A percentile compares a stretch with the other conserved stretches of the same genome.
Conservation (phyloP, 345 rosid genomes). For the Camelina hispida region DNA sequence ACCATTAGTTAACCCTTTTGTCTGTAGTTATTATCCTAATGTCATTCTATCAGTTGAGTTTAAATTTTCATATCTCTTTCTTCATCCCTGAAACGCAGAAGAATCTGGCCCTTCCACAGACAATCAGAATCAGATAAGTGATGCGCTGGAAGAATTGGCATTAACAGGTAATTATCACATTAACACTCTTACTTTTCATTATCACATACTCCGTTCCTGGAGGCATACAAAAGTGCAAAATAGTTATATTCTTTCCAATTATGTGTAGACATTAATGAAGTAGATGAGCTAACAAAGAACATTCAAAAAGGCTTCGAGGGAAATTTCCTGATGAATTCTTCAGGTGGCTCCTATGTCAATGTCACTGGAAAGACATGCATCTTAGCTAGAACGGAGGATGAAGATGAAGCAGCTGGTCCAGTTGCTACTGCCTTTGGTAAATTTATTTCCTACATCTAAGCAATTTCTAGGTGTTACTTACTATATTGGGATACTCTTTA, state of each 20-base stretch:
- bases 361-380: neutral
- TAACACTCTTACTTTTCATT: slow-evolving; percentile 5
- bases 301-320: neutral
- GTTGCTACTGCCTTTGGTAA: slow-evolving; percentile 26
- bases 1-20: neutral
- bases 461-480: neutral
- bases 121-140: neutral
- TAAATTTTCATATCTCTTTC: neutral
- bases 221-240: neutral
- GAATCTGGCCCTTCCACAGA: neutral
- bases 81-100: slow-evolving; percentile 9
- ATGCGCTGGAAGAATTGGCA: neutral
- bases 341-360: slow-evolving; percentile 5
- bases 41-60: neutral
- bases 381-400: slow-evolving; percentile 2
- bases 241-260: slow-evolving; percentile 3
- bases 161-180: slow-evolving; percentile 18
- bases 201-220: neutral
- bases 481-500: neutral
- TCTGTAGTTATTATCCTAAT: neutral
- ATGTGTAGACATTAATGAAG: slow-evolving; percentile 8
- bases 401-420: slow-evolving; percentile 15
- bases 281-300: slow-evolving; percentile 5
- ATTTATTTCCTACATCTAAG: neutral
- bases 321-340: neutral